phyloP scores from a whole-genome alignment of 768 basidiomycete species.

The Macrocybe gigantea region DNA sequence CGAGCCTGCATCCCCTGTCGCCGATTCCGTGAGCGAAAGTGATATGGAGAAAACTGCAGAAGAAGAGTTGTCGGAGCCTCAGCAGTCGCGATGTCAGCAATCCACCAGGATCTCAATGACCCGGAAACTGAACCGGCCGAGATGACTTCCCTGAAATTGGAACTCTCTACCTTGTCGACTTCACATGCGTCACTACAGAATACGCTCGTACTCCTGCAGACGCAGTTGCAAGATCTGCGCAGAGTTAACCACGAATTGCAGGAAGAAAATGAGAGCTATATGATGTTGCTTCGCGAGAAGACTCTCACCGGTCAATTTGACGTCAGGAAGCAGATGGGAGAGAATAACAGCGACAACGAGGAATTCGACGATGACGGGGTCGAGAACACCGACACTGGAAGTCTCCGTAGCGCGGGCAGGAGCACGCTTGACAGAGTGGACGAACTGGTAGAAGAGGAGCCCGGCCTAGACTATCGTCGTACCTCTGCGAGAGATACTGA shows the following conservation, averaged over 20 bases:
- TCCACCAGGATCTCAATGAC: constrained; percentile 49
- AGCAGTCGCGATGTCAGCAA: constrained; percentile 29
- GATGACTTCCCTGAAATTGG: constrained; percentile 77
- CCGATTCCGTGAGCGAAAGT: constrained; percentile 12
- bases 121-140: constrained; percentile 78
- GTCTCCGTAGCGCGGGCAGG: constrained; percentile 49
- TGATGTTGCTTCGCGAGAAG: constrained; percentile 87
- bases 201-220: constrained; percentile 78
- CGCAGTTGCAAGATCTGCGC: constrained; percentile 83
- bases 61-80: constrained; percentile 30
- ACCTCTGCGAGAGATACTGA: constrained; percentile 28
- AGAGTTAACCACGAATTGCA: constrained; percentile 82
- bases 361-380: constrained; percentile 31
- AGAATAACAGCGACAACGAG: constrained; percentile 31
- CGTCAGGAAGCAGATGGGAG: constrained; percentile 62
- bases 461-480: constrained; percentile 32
- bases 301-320: constrained; percentile 89
- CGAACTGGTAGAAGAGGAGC: constrained; percentile 36
- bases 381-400: constrained; percentile 44
- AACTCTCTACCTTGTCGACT: constrained; percentile 81
- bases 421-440: constrained; percentile 62
- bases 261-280: constrained; percentile 97
- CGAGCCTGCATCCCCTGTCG: constrained; percentile 28
- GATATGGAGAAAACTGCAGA: neutral
- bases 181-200: constrained; percentile 81